Evolutionary conservation across 306 rosid species (phyloP).

Genomic region (Malus domestica): ASM211411v1 NC_041800.1:9362501-9363000

Average conservation of each 20-base stretch:
- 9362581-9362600: constrained; percentile 72
- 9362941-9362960: constrained; percentile 75
- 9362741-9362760: background rate
- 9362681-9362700: constrained; percentile 44
- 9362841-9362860: constrained; percentile 55
- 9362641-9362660: constrained; percentile 80
- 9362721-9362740: background rate
- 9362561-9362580: constrained; percentile 85
- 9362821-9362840: constrained; percentile 79
- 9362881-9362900: background rate
- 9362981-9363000: constrained; percentile 75
- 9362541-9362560: constrained; percentile 68
- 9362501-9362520: constrained; percentile 93
- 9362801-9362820: constrained; percentile 60
- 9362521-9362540: constrained; percentile 73
- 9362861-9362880: too few species aligned
- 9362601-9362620: constrained; percentile 54
- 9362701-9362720: background rate
- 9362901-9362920: background rate
- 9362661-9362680: constrained; percentile 80
- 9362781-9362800: constrained; percentile 43
- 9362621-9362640: constrained; percentile 62
- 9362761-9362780: constrained; percentile 58
- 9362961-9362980: constrained; percentile 70
- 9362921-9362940: background rate